Conservation (phyloP, 805 yeast species). For the Nakazawaea ishiwadae region DNA sequence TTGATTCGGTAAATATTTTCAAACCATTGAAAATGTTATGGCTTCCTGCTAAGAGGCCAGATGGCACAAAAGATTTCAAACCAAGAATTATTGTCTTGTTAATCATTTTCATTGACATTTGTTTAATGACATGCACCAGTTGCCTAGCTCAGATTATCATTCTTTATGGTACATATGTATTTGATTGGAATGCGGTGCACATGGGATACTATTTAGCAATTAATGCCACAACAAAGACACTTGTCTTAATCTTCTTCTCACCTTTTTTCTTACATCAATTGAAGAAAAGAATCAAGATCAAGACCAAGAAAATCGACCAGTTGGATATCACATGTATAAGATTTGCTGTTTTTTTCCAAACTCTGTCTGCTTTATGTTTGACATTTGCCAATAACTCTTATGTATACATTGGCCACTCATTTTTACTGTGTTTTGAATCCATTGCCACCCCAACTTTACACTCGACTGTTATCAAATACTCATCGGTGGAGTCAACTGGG, state of each 20-base stretch:
- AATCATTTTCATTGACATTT: conserved; percentile 43
- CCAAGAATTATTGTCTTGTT: conserved; percentile 45
- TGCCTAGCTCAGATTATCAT: conserved; percentile 39
- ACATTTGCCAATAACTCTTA: conserved; percentile 9
- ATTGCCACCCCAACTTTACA: conserved; percentile 55
- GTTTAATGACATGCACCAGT: conserved; percentile 33
- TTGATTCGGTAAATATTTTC: conserved; percentile 22
- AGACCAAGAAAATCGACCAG: conserved; percentile 43
- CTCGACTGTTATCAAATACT: conserved; percentile 57
- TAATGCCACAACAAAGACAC: conserved; percentile 44
- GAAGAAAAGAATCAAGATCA: conserved; percentile 29
- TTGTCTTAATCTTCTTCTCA: conserved; percentile 42
- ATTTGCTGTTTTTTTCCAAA: conserved; percentile 18
- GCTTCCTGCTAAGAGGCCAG: conserved; percentile 36
- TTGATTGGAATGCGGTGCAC: conserved; percentile 48
- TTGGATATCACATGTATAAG: conserved; percentile 39
- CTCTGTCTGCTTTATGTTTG: conserved; percentile 3
- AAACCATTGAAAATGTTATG: conserved; percentile 52
- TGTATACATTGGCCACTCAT: conserved; percentile 6
- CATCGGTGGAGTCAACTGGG: conserved; percentile 55
- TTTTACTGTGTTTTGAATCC: conserved; percentile 32
- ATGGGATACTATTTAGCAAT: conserved; percentile 54
- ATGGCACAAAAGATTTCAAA: conserved; percentile 20
- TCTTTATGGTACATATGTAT: conserved; percentile 48
- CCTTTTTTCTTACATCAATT: conserved; percentile 41